phyloP scores from a whole-genome alignment of 345 rosid genomes.

The Hibiscus tridactylites region DNA sequence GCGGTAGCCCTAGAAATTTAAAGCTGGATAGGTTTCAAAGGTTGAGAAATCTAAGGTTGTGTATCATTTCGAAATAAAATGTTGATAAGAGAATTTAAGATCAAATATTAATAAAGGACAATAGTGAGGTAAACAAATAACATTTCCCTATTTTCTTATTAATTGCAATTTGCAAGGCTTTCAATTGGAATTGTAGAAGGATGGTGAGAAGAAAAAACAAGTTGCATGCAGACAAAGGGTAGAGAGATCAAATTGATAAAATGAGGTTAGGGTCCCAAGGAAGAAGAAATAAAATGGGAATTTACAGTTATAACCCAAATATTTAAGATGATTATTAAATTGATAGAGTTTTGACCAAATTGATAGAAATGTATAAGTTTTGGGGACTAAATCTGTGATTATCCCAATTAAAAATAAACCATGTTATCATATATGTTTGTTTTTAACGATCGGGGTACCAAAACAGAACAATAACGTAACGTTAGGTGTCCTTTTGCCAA shows the following conservation, averaged over 20 bases:
- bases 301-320: too few relatives aligned
- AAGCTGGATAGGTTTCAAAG: background rate
- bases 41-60: background rate
- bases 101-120: background rate
- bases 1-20: slow-evolving; percentile 4
- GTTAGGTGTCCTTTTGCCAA: too few relatives aligned
- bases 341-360: too few relatives aligned
- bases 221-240: background rate
- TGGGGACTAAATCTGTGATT: too few relatives aligned
- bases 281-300: too few relatives aligned
- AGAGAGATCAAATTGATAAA: background rate
- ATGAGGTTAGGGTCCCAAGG: too few relatives aligned
- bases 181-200: background rate
- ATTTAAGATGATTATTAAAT: too few relatives aligned
- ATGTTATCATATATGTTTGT: too few relatives aligned
- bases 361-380: too few relatives aligned
- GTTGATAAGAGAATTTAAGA: background rate
- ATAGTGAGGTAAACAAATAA: background rate
- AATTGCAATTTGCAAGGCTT: background rate
- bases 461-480: too few relatives aligned
- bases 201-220: background rate
- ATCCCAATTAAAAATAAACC: too few relatives aligned
- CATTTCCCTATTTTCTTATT: background rate
- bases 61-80: background rate
- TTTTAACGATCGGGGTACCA: too few relatives aligned